These are phyloP conservation scores for Linum trigynum DNA, from an alignment of 345 rosid species.

Conservation along the genomic window DNA sequence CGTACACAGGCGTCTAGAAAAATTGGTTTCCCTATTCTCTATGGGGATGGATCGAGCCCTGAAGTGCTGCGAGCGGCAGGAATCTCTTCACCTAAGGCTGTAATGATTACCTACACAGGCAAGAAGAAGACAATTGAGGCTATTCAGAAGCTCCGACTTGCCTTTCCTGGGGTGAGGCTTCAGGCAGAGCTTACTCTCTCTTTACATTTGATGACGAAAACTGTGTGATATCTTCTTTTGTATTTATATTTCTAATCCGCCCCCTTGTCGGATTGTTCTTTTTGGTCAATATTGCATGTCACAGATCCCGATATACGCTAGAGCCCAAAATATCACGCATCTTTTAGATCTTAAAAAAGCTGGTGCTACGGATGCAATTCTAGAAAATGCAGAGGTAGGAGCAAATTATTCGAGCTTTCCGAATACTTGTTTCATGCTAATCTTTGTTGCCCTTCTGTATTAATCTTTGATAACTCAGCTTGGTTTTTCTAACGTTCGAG, in stretches of 20 bases:
- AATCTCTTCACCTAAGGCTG: conserved; percentile 78
- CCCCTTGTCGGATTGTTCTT: conserved; percentile 5
- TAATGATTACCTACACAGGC: conserved; percentile 85
- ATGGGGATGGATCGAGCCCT: conserved; percentile 88
- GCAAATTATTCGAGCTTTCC: not conserved
- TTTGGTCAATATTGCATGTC: conserved; percentile 11
- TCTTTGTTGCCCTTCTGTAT: too few species aligned
- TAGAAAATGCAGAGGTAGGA: conserved; percentile 80
- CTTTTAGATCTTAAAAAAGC: conserved; percentile 86
- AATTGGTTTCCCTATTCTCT: conserved; percentile 76
- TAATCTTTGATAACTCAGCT: too few species aligned
- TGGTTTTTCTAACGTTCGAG: too few species aligned
- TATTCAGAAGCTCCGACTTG: conserved; percentile 79
- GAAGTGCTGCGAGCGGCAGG: conserved; percentile 84
- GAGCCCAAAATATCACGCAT: conserved; percentile 79
- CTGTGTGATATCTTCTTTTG: not conserved
- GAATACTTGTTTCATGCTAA: not conserved
- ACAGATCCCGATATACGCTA: conserved; percentile 79
- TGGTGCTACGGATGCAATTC: conserved; percentile 86
- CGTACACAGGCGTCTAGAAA: conserved; percentile 58
- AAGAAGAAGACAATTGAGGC: conserved; percentile 72
- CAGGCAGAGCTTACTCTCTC: conserved; percentile 4
- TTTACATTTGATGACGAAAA: not conserved
- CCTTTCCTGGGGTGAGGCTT: conserved; percentile 60
- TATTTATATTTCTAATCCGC: not conserved